Conservation (phyloP, 768 basidiomycete genomes). For the Tylopilus sp. region DNA sequence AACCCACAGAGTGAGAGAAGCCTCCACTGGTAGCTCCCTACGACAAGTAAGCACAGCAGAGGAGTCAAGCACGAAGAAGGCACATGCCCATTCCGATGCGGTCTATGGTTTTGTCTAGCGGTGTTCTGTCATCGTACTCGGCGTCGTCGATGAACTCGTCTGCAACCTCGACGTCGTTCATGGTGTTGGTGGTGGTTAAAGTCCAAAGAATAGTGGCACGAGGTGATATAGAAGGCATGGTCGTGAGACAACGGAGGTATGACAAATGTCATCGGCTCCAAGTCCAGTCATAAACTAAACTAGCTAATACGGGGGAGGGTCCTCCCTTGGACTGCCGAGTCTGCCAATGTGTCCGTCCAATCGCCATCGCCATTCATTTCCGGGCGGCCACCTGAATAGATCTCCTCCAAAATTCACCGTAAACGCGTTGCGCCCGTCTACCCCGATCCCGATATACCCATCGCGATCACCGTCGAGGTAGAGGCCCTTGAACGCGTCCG, state of each 20-base stretch:
- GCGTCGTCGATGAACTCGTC: conserved; percentile 20
- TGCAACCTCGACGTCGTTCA: conserved; percentile 34
- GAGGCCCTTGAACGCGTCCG: conserved; percentile 45
- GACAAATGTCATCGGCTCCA: background rate
- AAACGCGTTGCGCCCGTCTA: conserved; percentile 42
- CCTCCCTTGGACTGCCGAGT: conserved; percentile 37
- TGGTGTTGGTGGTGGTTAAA: conserved; percentile 23
- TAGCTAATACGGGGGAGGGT: conserved; percentile 34
- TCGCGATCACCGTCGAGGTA: conserved; percentile 50
- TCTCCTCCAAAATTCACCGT: conserved; percentile 62
- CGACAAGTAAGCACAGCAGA: background rate
- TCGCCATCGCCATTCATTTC: conserved; percentile 64
- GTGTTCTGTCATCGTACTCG: conserved; percentile 46
- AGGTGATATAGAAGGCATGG: conserved; percentile 42
- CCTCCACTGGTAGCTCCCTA: conserved; percentile 78
- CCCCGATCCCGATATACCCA: conserved; percentile 62
- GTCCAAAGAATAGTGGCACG: conserved; percentile 52
- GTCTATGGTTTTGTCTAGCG: conserved; percentile 84
- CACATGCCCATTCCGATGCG: conserved; percentile 80
- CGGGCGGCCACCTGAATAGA: conserved; percentile 58
- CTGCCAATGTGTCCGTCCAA: conserved; percentile 60
- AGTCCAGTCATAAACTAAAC: background rate
- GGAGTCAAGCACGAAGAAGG: background rate
- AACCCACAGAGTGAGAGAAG: conserved; percentile 83
- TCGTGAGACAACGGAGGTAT: background rate